Percentiles rank a stretch among this genome's conserved stretches.
phyloP scores from a whole-genome alignment of 441 rosid genomes.

The Aquilaria agallochum region DNA sequence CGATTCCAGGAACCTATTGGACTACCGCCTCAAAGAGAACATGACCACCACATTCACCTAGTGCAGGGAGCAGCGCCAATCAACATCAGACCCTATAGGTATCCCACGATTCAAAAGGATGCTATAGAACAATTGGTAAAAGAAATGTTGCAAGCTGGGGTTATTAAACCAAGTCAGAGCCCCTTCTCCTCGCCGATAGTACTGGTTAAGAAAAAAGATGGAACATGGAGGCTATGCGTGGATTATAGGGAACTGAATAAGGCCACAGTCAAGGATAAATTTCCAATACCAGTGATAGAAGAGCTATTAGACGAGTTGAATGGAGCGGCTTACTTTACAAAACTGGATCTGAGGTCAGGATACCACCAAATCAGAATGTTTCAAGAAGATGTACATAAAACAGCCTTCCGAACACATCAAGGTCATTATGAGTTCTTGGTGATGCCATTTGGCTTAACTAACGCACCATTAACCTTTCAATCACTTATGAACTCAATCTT shows the following conservation, averaged over 20 bases:
- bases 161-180: background rate
- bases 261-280: too few relatives aligned
- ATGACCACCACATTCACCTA: background rate
- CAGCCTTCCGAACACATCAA: background rate
- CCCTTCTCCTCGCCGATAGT: background rate
- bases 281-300: background rate
- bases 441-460: background rate
- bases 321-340: background rate
- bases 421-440: background rate
- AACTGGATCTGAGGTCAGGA: slow-evolving; percentile 4
- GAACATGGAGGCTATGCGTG: background rate
- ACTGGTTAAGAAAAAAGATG: background rate
- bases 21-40: background rate
- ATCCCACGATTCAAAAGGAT: background rate
- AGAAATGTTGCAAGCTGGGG: background rate
- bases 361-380: slow-evolving; percentile 9
- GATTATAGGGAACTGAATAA: background rate
- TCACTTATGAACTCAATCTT: background rate
- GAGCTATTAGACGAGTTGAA: slow-evolving; percentile 5
- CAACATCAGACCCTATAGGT: background rate
- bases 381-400: background rate
- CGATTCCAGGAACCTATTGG: background rate
- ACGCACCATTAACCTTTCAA: background rate
- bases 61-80: background rate
- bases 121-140: background rate